Evolutionary conservation across 2,329 filamentous ascomycete genomes (phyloP), one percentile per base, ranked within the genome.

Genomic region (Mollisia scopiformis): DNA sequence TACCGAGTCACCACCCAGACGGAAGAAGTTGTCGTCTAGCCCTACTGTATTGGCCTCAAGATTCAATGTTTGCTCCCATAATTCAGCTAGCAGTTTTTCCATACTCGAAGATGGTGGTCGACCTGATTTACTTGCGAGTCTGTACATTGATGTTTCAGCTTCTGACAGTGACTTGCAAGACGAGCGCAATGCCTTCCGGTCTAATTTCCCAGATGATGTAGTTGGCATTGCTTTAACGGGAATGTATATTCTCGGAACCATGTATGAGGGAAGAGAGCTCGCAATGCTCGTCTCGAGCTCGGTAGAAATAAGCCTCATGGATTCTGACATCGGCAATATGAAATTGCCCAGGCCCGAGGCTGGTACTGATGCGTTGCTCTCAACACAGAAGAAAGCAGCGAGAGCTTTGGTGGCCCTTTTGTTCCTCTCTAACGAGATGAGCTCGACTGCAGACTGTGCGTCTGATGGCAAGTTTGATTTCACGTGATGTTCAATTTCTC

Each of bases 1-100:
- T 28, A 81, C 79, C 8, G 78, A 80, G 49, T 81, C 78, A 2
- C 79, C 79, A 2, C 79, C 79, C 0, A 79, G 67, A 4, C 66
- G 65, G 16, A 79, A 71, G 54, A 81, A 80, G 49, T 35, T 67
- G 62, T 72, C 68, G 14, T 74, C 70, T 16, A 58, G 21, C 6
- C 57, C 59, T 28, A 66, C 58, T 2, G 23, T 50, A 4, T 52
- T 47, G 0, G 70, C 55, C 0, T 72, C 59, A 3, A 79, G 62
- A 52, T 77, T 75, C 7, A 83, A 72, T 0, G 80, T 72, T 19
- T 74, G 69, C 0, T 76, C 73, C 75, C 78, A 82, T n/a, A 80
- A 73, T 1, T 33, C 33, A 53, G 71, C 73, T 16, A 76, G 66
- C 11, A 55, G 63, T 21, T 63, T 65, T 21, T 69, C 62, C 27